These are phyloP conservation scores for Chlorella sp. DNA, from an alignment of 139 green algal genomes.

Conservation along the genomic window DNA sequence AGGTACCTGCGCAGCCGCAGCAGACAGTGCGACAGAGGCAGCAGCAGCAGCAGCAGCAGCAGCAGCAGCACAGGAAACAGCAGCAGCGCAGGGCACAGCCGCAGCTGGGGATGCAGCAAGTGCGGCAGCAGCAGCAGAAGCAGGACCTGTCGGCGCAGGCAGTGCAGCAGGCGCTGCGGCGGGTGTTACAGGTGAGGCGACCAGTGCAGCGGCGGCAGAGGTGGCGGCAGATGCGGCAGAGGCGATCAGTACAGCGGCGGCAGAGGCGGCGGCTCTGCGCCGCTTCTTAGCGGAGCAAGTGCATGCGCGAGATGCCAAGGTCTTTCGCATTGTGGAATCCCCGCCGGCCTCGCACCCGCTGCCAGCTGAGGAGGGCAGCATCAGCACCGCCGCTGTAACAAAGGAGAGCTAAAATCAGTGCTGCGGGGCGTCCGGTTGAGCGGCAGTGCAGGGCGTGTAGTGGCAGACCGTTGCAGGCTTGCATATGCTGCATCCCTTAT, in stretches of 20 bases:
- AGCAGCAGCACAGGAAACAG: neutral
- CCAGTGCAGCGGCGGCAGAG: neutral
- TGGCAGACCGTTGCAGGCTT: no score
- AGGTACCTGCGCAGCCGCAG: neutral
- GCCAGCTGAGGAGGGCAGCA: neutral
- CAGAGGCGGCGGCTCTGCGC: slow-evolving; percentile 1
- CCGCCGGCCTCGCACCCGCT: neutral
- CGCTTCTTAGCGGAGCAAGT: slow-evolving; percentile 1
- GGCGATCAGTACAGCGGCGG: neutral
- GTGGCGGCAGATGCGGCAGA: neutral
- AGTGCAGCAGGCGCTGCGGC: neutral
- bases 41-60: no score
- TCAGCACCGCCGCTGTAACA: no score
- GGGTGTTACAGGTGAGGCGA: neutral
- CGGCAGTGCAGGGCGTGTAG: no score
- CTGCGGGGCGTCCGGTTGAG: no score
- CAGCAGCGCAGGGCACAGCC: neutral
- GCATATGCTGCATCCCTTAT: no score
- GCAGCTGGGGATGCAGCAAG: neutral
- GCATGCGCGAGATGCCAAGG: neutral
- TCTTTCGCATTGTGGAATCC: neutral
- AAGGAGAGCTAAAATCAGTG: no score
- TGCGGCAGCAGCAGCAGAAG: neutral
- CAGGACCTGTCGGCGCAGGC: neutral
- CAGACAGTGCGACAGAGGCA: neutral